Evolutionary conservation across 257 asterid species (phyloP).

Genomic region (Linderniella brevidens): DNA sequence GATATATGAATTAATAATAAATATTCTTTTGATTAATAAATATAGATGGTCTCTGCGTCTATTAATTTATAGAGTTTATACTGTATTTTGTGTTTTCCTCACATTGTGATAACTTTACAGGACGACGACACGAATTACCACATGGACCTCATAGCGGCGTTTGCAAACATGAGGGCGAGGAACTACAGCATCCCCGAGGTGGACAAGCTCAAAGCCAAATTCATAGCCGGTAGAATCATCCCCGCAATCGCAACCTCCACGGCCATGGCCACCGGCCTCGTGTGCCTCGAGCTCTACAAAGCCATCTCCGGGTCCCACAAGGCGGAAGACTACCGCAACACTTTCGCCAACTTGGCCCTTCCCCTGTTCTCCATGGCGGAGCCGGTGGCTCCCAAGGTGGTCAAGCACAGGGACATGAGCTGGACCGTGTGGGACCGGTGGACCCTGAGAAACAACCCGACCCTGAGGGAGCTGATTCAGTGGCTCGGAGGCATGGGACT

Average conservation of each 20-base stretch:
- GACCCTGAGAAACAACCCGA: not conserved
- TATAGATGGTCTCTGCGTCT: too few species aligned
- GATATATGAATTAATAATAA: too few species aligned
- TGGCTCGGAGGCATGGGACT: conserved; percentile 4
- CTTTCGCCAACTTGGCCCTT: conserved; percentile 37
- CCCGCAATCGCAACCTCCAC: conserved; percentile 6
- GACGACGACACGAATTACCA: conserved; percentile 6
- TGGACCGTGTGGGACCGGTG: conserved; percentile 7
- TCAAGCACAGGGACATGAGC: conserved; percentile 5
- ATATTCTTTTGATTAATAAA: too few species aligned
- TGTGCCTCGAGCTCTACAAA: conserved; percentile 15
- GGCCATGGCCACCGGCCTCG: conserved; percentile 4
- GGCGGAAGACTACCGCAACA: conserved; percentile 34
- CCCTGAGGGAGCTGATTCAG: conserved; percentile 1
- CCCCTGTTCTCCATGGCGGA: conserved; percentile 28
- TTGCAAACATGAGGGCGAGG: conserved; percentile 7
- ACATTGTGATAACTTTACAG: not conserved
- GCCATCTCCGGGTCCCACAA: conserved; percentile 23
- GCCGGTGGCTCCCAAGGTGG: conserved; percentile 33
- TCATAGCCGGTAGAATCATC: conserved; percentile 4
- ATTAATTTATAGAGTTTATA: too few species aligned
- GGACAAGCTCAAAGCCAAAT: conserved; percentile 8
- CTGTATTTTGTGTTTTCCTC: too few species aligned
- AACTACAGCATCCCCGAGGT: conserved; percentile 6
- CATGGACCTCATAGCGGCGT: conserved; percentile 5